Conservation (phyloP, 1,139 yeast genomes). For the Candida gigantensis region DNA sequence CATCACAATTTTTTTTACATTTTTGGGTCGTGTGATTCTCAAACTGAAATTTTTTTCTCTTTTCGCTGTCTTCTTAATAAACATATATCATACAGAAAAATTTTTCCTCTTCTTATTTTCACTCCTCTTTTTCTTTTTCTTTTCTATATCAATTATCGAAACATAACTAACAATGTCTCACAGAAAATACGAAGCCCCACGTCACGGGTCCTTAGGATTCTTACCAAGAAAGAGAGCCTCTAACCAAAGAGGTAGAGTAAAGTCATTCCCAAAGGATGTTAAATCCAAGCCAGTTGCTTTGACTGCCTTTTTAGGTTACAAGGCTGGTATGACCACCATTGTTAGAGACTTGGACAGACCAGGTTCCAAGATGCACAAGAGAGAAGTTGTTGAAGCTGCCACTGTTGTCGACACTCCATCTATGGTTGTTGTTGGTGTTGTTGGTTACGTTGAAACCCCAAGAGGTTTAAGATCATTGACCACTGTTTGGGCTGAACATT, state of each 20-base stretch:
- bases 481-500: constrained; percentile 99
- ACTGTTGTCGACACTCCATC: constrained; percentile 99
- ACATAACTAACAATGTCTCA: constrained; percentile 73
- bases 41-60: constrained; percentile 9
- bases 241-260: constrained; percentile 97
- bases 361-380: constrained; percentile 99
- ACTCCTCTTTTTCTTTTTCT: constrained; percentile 13
- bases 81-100: no score
- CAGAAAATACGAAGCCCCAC: constrained; percentile 99
- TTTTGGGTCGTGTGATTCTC: constrained; percentile 6
- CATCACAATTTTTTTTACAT: background rate
- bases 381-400: constrained; percentile 99
- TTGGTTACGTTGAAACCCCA: constrained; percentile 99
- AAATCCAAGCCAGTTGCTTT: constrained; percentile 97
- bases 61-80: constrained; percentile 9
- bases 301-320: constrained; percentile 99
- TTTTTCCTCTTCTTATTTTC: constrained; percentile 2
- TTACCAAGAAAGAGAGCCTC: constrained; percentile 99
- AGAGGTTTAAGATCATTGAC: constrained; percentile 99
- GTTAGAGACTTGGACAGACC: constrained; percentile 99
- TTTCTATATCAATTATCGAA: constrained; percentile 28
- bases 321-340: constrained; percentile 99
- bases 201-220: constrained; percentile 99
- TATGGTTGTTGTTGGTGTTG: constrained; percentile 98
- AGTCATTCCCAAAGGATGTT: constrained; percentile 99